Percentiles rank a stretch among this genome's conserved stretches.
phyloP scores from a whole-genome alignment of 169 alveolate genomes.

The Cryptosporidium tyzzeri region DNA sequence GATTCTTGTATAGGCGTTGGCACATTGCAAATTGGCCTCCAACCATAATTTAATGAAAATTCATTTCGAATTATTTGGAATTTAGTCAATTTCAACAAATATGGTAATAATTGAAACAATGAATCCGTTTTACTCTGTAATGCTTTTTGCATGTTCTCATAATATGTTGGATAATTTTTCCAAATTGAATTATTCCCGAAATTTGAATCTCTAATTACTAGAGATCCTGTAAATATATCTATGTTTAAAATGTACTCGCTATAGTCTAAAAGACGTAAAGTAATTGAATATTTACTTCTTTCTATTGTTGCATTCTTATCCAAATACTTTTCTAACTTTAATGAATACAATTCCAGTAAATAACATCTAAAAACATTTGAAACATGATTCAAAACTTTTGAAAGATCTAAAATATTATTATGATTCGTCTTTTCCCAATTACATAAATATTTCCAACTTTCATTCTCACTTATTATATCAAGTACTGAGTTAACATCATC shows the following conservation, averaged over 20 bases:
- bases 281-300: background rate
- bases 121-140: slow-evolving; percentile 11
- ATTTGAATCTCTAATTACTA: slow-evolving; percentile 24
- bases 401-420: slow-evolving; percentile 20
- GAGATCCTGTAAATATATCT: slow-evolving; percentile 60
- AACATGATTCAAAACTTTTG: slow-evolving; percentile 46
- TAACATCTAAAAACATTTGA: slow-evolving; percentile 50
- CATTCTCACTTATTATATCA: slow-evolving; percentile 11
- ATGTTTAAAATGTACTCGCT: slow-evolving; percentile 22
- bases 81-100: slow-evolving; percentile 31
- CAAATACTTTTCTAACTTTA: background rate
- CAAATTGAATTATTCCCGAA: slow-evolving; percentile 19
- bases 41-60: background rate
- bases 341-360: slow-evolving; percentile 26
- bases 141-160: slow-evolving; percentile 33
- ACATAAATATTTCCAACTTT: slow-evolving; percentile 49
- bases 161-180: slow-evolving; percentile 38
- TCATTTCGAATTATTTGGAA: slow-evolving; percentile 33
- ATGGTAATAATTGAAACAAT: slow-evolving; percentile 17
- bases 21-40: slow-evolving; percentile 27
- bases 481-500: background rate
- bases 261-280: slow-evolving; percentile 7
- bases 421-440: slow-evolving; percentile 40
- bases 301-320: slow-evolving; percentile 16
- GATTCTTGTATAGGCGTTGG: slow-evolving; percentile 29